phyloP scores from a whole-genome alignment of 345 rosid species.

The Linum tenue region DNA sequence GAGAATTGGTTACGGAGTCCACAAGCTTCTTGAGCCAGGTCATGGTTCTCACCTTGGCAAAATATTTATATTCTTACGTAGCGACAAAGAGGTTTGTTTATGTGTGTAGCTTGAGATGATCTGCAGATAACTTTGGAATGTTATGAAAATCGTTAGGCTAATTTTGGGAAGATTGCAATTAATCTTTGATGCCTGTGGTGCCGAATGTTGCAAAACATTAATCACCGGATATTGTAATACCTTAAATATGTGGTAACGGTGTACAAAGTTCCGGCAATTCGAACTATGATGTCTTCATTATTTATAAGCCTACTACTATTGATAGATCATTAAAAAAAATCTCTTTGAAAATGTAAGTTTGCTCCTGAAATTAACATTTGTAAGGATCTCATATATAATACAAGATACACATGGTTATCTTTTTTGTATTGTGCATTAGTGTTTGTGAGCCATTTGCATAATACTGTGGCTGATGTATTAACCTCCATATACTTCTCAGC shows the following conservation, averaged over 20 bases:
- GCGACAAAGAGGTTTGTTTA: background rate
- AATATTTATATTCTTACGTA: background rate
- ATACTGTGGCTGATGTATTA: background rate
- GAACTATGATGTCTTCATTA: background rate
- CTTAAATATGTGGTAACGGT: background rate
- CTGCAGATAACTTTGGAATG: background rate
- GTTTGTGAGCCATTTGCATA: background rate
- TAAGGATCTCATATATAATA: background rate
- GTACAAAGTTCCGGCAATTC: background rate
- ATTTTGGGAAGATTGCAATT: no score
- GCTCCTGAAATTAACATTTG: background rate
- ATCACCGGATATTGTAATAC: background rate
- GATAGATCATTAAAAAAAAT: background rate
- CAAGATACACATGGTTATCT: background rate
- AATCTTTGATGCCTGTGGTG: no score
- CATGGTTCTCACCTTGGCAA: background rate
- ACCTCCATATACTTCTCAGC: background rate
- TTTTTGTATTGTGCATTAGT: background rate
- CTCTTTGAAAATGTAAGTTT: no score
- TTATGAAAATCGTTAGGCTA: background rate
- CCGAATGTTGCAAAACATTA: background rate
- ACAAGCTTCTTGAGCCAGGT: slow-evolving; percentile 88
- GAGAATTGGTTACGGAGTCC: slow-evolving; percentile 78
- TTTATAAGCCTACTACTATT: background rate
- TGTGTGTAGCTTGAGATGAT: background rate